Evolutionary conservation across 2,329 filamentous ascomycete genomes (phyloP).

Genomic region (Fusarium coicis): DNA sequence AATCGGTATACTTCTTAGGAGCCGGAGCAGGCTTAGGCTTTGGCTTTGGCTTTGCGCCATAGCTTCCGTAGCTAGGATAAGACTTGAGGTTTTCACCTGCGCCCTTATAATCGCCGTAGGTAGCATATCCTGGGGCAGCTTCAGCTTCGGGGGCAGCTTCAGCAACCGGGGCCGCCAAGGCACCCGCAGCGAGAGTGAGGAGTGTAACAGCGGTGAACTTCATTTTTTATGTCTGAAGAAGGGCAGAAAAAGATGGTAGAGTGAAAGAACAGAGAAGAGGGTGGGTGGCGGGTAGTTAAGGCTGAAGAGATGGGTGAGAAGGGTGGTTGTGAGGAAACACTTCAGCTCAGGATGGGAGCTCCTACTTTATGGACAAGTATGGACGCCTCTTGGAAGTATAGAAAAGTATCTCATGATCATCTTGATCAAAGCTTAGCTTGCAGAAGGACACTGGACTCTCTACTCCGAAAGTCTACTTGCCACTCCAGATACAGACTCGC

Average conservation of each 20-base stretch:
- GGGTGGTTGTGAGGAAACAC: not conserved
- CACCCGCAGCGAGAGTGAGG: slow-evolving; percentile 40
- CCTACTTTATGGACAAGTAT: slow-evolving; percentile 27
- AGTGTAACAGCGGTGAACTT: slow-evolving; percentile 45
- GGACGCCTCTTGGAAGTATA: not conserved
- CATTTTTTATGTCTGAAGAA: slow-evolving; percentile 38
- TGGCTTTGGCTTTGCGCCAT: not conserved
- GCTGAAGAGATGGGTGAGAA: slow-evolving; percentile 6
- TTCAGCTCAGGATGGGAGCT: not conserved
- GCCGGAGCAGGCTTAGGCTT: slow-evolving; percentile 8
- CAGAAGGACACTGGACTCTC: not conserved
- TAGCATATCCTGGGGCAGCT: not conserved
- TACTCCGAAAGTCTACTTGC: not conserved
- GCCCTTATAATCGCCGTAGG: not conserved
- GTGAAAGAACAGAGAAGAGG: not conserved
- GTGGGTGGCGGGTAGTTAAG: not conserved
- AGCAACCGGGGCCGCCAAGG: slow-evolving; percentile 40
- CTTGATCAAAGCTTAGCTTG: not conserved
- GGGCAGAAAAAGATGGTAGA: not conserved
- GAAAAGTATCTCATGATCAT: not conserved
- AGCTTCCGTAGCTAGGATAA: not conserved
- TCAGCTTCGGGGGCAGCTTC: slow-evolving; percentile 28
- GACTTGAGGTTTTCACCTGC: not conserved
- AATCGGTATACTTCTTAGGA: slow-evolving; percentile 14
- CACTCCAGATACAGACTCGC: not conserved